phyloP scores from a whole-genome alignment of 164 flowering plant species.

The Vitis amurensis region DNA sequence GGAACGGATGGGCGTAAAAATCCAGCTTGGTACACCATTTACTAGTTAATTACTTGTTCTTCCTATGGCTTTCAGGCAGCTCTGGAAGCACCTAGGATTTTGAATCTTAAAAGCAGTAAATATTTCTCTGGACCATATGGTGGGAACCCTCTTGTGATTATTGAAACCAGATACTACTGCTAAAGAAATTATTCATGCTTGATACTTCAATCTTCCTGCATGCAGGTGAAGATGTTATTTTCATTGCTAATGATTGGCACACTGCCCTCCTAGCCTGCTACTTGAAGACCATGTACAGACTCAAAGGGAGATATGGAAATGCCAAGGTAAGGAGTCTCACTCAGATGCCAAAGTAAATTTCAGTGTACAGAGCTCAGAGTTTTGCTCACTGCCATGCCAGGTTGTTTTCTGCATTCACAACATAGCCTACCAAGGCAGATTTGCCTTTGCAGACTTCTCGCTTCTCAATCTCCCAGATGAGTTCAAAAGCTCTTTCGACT shows the following conservation, averaged over 20 bases:
- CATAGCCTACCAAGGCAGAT: constrained; percentile 94
- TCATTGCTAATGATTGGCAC: constrained; percentile 91
- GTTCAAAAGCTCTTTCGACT: constrained; percentile 78
- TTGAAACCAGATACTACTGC: not conserved
- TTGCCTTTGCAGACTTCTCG: constrained; percentile 66
- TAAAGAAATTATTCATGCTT: too few relatives aligned
- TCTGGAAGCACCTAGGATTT: constrained; percentile 77
- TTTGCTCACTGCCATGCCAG: constrained; percentile 31
- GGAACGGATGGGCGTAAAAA: too few relatives aligned
- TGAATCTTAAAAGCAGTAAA: constrained; percentile 61
- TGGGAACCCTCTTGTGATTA: constrained; percentile 16
- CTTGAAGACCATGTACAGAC: constrained; percentile 61
- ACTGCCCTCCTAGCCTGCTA: constrained; percentile 80
- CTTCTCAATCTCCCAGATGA: constrained; percentile 73
- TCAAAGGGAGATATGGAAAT: constrained; percentile 54
- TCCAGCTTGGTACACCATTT: too few relatives aligned
- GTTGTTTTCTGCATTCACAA: constrained; percentile 93
- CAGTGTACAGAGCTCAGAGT: too few relatives aligned
- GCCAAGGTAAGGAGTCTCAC: constrained; percentile 51
- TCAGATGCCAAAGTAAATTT: too few relatives aligned
- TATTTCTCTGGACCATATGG: constrained; percentile 90
- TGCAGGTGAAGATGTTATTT: constrained; percentile 83
- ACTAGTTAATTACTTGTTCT: not conserved
- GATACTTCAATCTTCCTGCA: not conserved
- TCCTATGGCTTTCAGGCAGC: constrained; percentile 61